Conservation (phyloP, 805 yeast genomes). For the Suhomyces vadensis region DNA sequence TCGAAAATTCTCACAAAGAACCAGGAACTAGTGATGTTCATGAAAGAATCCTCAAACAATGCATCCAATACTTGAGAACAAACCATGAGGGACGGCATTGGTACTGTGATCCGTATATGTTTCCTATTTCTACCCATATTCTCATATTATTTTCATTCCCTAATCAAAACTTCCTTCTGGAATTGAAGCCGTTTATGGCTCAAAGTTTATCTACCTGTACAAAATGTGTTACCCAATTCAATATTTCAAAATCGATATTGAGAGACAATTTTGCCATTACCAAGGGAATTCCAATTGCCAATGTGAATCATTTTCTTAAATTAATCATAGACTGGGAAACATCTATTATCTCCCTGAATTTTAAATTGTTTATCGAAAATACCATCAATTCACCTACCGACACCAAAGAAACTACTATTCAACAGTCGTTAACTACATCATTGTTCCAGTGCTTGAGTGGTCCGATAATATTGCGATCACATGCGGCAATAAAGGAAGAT, state of each 20-base stretch:
- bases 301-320: constrained; percentile 32
- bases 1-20: constrained; percentile 25
- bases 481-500: constrained; percentile 2
- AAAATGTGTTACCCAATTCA: constrained; percentile 55
- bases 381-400: neutral
- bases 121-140: constrained; percentile 52
- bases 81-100: constrained; percentile 39
- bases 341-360: constrained; percentile 5
- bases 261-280: constrained; percentile 52
- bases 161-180: constrained; percentile 44
- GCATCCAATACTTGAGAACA: constrained; percentile 24
- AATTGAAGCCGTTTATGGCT: constrained; percentile 43
- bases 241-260: constrained; percentile 51
- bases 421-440: neutral
- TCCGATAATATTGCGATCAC: constrained; percentile 10
- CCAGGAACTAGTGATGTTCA: constrained; percentile 31
- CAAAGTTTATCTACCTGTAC: constrained; percentile 49
- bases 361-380: neutral
- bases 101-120: constrained; percentile 55
- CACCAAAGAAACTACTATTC: neutral
- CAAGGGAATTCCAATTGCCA: constrained; percentile 42
- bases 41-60: constrained; percentile 24
- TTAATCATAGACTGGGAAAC: constrained; percentile 41
- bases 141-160: constrained; percentile 63
- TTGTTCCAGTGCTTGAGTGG: constrained; percentile 9